phyloP scores from a whole-genome alignment of 2,329 filamentous ascomycete genomes.

The Neopestalotiopsis sp. region DNA sequence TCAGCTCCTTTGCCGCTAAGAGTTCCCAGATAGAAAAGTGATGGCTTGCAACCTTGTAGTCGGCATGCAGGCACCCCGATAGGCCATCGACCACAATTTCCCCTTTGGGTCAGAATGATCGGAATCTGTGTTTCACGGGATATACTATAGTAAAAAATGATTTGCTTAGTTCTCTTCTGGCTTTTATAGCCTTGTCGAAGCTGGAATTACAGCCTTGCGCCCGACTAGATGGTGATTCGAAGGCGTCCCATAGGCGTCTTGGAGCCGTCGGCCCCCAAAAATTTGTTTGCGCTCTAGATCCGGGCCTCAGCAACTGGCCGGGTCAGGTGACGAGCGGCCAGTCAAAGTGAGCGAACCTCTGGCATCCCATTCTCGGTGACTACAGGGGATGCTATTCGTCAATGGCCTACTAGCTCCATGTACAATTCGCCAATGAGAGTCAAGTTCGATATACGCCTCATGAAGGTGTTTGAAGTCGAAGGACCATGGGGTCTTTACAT shows the following conservation, averaged over 20 bases:
- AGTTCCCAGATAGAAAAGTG: neutral
- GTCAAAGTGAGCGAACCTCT: neutral
- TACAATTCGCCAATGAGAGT: constrained; percentile 13
- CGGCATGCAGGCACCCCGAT: constrained; percentile 12
- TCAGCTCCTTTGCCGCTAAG: constrained; percentile 15
- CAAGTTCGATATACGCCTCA: constrained; percentile 11
- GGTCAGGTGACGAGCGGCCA: constrained; percentile 14
- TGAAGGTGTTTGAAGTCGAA: constrained; percentile 9
- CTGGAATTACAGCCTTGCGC: constrained; percentile 11
- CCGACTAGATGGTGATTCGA: constrained; percentile 2
- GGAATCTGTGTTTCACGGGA: neutral
- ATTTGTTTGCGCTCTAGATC: neutral
- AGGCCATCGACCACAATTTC: neutral
- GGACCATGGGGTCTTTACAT: constrained; percentile 15
- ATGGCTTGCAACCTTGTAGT: constrained; percentile 14
- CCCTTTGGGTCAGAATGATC: neutral
- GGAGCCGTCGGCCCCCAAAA: constrained; percentile 12
- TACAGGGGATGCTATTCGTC: constrained; percentile 12
- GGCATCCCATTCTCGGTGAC: constrained; percentile 14
- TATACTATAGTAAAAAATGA: neutral
- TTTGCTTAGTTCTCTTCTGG: neutral
- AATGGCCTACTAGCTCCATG: constrained; percentile 8
- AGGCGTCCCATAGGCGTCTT: neutral
- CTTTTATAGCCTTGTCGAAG: neutral
- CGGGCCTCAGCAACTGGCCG: constrained; percentile 17